Evolutionary conservation across 805 yeast genomes (phyloP).

Genomic region (fission yeast (Schizosaccharomyces pombe)): DNA sequence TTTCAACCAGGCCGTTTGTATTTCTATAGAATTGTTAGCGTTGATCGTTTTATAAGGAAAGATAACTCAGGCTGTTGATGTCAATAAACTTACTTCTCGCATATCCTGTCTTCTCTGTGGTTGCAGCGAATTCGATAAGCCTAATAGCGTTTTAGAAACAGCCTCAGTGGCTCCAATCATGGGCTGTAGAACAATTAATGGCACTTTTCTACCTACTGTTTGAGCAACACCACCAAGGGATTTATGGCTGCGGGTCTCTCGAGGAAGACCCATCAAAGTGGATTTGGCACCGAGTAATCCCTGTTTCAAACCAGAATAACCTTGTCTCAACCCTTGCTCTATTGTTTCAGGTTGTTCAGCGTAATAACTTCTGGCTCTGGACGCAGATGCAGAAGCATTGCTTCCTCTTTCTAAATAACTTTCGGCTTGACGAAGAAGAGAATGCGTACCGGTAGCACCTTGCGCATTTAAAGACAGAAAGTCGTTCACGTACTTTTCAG

Average conservation of each 20-base stretch:
- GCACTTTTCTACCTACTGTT: conserved; percentile 52
- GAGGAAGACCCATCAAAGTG: conserved; percentile 35
- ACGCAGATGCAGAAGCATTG: neutral
- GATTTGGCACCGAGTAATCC: conserved; percentile 43
- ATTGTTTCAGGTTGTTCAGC: conserved; percentile 61
- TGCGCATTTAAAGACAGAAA: conserved; percentile 5
- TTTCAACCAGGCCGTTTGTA: no score
- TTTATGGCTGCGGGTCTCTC: conserved; percentile 33
- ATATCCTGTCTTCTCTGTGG: neutral
- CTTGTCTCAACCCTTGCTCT: conserved; percentile 50
- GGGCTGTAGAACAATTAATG: conserved; percentile 60
- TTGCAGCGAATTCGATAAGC: conserved; percentile 33
- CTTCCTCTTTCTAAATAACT: no score
- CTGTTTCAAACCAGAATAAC: conserved; percentile 46
- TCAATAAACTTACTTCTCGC: no score
- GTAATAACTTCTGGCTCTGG: conserved; percentile 43
- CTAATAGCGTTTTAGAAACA: conserved; percentile 56
- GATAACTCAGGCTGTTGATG: no score
- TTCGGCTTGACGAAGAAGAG: conserved; percentile 56
- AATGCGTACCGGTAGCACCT: conserved; percentile 63
- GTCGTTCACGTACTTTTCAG: conserved; percentile 44
- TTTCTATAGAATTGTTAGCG: no score
- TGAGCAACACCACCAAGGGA: conserved; percentile 23
- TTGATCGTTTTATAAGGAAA: no score
- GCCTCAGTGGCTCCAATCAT: conserved; percentile 86